Conservation (phyloP, 2,329 filamentous ascomycete genomes). For the Exophiala oligosperma region DNA sequence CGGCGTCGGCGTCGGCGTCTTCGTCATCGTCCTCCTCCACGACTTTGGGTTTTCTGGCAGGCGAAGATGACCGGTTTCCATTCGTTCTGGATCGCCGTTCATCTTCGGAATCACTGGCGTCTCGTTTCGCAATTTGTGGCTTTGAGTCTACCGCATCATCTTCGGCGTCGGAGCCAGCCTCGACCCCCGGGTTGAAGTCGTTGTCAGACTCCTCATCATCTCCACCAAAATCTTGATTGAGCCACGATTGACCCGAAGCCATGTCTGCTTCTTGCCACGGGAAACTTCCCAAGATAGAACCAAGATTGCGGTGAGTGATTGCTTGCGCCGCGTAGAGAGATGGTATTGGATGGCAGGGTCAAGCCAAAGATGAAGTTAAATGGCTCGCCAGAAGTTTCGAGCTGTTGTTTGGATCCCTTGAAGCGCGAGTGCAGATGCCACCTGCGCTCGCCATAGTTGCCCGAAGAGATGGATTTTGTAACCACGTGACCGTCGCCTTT, state of each 20-base stretch:
- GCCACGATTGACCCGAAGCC: constrained; percentile 42
- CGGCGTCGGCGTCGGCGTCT: constrained; percentile 45
- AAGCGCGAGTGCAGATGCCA: neutral
- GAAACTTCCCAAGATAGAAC: too few relatives aligned
- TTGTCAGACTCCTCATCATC: constrained; percentile 69
- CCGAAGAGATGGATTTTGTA: neutral
- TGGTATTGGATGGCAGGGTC: too few relatives aligned
- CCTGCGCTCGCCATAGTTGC: neutral
- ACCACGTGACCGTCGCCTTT: neutral
- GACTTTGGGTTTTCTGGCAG: constrained; percentile 23
- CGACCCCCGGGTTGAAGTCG: constrained; percentile 83
- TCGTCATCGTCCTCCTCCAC: constrained; percentile 49
- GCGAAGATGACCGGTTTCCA: constrained; percentile 15
- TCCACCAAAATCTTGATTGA: constrained; percentile 51
- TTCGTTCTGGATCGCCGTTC: constrained; percentile 14
- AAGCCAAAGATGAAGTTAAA: neutral
- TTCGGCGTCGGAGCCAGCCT: constrained; percentile 72
- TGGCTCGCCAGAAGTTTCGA: neutral
- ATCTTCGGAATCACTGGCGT: constrained; percentile 22
- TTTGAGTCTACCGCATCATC: constrained; percentile 39
- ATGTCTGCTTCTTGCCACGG: constrained; percentile 3
- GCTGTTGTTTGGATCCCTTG: neutral
- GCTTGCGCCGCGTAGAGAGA: too few relatives aligned
- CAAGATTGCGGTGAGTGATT: too few relatives aligned
- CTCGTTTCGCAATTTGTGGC: constrained; percentile 22